These are phyloP conservation scores for Yarrowia galli DNA, from an alignment of 1,139 yeast genomes.

Conservation along the genomic window DNA sequence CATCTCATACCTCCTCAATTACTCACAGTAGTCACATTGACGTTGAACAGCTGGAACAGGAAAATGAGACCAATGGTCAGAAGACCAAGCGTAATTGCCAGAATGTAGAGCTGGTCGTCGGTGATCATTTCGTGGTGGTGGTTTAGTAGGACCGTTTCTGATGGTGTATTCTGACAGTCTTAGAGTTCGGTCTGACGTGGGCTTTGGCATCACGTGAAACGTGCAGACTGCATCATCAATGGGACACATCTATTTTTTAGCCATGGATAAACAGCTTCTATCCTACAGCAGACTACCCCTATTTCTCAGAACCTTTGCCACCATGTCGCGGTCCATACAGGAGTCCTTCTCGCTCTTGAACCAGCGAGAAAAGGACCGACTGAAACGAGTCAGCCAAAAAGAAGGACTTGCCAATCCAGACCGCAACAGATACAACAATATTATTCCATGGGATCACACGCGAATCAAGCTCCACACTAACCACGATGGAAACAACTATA, in stretches of 20 bases:
- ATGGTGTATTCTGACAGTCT: conserved; percentile 4
- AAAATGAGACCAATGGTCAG: conserved; percentile 73
- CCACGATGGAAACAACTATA: conserved; percentile 52
- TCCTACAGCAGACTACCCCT: conserved; percentile 15
- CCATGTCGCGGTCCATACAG: conserved; percentile 21
- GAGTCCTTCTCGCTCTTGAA: conserved; percentile 18
- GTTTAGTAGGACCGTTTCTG: conserved; percentile 1
- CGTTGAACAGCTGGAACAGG: conserved; percentile 63
- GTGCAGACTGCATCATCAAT: neutral
- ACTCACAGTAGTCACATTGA: conserved; percentile 33
- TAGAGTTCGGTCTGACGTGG: conserved; percentile 31
- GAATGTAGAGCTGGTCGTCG: conserved; percentile 75
- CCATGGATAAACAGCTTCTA: neutral
- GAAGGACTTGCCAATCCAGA: conserved; percentile 44
- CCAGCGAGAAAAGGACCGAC: conserved; percentile 21
- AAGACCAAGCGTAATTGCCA: conserved; percentile 80
- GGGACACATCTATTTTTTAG: conserved; percentile 6
- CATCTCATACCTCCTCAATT: neutral
- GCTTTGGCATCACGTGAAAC: conserved; percentile 32
- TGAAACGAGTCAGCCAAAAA: conserved; percentile 24
- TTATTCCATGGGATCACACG: conserved; percentile 66
- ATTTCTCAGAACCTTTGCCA: neutral
- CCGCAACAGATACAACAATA: conserved; percentile 63
- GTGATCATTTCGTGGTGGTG: conserved; percentile 64
- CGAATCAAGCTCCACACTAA: conserved; percentile 55